Conservation (phyloP, 805 yeast genomes). For the Schwanniomyces occidentalis region DNA sequence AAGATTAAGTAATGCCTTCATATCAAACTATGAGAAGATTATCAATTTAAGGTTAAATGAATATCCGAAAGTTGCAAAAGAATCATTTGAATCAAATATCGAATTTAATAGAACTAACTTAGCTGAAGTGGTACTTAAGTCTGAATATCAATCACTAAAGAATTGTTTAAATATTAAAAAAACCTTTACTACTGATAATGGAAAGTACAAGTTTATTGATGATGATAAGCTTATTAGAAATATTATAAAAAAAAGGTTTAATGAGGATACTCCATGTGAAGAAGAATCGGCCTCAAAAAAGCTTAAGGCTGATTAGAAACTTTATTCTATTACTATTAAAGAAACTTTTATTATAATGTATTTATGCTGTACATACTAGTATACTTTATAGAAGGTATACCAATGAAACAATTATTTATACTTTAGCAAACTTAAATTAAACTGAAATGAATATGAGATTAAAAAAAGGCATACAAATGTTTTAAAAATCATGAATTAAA, state of each 20-base stretch:
- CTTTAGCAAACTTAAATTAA: no score
- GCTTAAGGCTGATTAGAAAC: background rate
- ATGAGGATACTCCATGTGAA: slow-evolving; percentile 14
- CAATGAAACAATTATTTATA: no score
- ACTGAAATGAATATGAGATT: no score
- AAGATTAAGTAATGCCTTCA: slow-evolving; percentile 43
- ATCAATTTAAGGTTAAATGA: slow-evolving; percentile 38
- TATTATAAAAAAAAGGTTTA: slow-evolving; percentile 49
- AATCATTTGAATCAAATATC: slow-evolving; percentile 11
- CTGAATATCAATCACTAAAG: slow-evolving; percentile 55
- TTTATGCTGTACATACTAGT: no score
- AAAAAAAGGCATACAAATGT: no score
- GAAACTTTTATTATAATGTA: no score
- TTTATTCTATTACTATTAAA: no score
- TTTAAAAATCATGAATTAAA: no score
- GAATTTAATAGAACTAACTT: slow-evolving; percentile 32
- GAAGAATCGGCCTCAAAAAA: background rate
- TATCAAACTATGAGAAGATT: slow-evolving; percentile 31
- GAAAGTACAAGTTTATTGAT: slow-evolving; percentile 44
- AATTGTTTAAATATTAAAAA: slow-evolving; percentile 33
- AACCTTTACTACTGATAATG: slow-evolving; percentile 22
- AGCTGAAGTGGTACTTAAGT: slow-evolving; percentile 56
- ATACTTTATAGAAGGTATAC: no score
- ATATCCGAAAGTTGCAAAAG: slow-evolving; percentile 46
- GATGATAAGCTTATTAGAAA: slow-evolving; percentile 62